Percentiles rank a stretch among this genome's conserved stretches.
phyloP scores from a whole-genome alignment of 257 asterid genomes.

The Capsicum baccatum region DNA sequence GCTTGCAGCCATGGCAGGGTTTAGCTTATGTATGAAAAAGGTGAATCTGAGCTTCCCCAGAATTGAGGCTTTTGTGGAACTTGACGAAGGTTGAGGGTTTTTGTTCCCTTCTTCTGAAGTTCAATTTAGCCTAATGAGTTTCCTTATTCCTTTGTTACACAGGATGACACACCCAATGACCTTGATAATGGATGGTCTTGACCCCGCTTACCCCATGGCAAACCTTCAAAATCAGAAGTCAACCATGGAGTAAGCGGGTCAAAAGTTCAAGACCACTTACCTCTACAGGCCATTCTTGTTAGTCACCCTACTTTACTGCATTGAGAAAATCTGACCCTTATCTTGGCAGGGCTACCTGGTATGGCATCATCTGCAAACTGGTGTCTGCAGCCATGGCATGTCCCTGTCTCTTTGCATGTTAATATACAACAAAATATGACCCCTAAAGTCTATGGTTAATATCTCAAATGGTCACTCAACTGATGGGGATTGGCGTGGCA shows the following conservation, averaged over 20 bases:
- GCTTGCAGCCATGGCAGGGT: not conserved
- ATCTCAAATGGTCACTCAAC: not conserved
- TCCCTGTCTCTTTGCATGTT: constrained; percentile 16
- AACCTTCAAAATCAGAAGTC: not conserved
- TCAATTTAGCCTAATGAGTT: not conserved
- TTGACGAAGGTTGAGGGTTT: not conserved
- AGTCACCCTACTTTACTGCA: not conserved
- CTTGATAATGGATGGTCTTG: not conserved
- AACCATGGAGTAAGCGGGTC: too few relatives aligned
- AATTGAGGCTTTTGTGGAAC: constrained; percentile 31
- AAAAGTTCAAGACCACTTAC: not conserved
- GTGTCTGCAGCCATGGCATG: constrained; percentile 8
- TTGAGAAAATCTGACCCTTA: constrained; percentile 7
- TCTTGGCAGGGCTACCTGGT: constrained; percentile 19
- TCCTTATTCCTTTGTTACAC: not conserved
- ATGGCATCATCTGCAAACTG: not conserved
- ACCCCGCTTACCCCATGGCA: not conserved
- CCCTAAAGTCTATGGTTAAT: not conserved
- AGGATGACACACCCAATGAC: constrained; percentile 3
- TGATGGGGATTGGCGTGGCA: not conserved
- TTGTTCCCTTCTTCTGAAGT: constrained; percentile 3
- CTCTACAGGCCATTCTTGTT: constrained; percentile 4
- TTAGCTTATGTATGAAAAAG: not conserved
- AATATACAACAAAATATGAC: not conserved
- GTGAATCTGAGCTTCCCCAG: constrained; percentile 4